A percentile compares a stretch with the other conserved stretches of the same genome.
These are phyloP conservation scores for Scleromitrula shiraiana DNA, from an alignment of 2,329 filamentous ascomycete species.

Conservation along the genomic window DNA sequence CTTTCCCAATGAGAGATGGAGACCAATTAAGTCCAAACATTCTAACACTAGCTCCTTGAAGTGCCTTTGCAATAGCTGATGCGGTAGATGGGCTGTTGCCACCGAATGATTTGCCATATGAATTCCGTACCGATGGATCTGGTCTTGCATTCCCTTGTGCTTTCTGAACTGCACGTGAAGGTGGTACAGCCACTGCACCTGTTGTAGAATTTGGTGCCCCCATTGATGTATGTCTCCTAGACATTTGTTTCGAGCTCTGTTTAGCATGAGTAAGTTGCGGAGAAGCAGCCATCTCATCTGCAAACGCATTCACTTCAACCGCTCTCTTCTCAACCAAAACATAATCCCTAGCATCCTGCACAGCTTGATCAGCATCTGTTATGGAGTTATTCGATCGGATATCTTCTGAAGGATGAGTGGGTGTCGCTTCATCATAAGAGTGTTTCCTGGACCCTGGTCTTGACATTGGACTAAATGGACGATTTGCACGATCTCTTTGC, in stretches of 20 bases:
- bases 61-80: slow-evolving; percentile 87
- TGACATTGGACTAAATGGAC: slow-evolving; percentile 4
- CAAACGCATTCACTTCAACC: slow-evolving; percentile 94
- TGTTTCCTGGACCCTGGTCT: slow-evolving; percentile 15
- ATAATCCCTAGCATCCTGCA: slow-evolving; percentile 88
- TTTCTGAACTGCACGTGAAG: slow-evolving; percentile 68
- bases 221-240: slow-evolving; percentile 72
- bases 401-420: slow-evolving; percentile 7
- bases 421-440: slow-evolving; percentile 25
- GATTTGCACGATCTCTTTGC: slow-evolving; percentile 19
- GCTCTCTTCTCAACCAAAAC: slow-evolving; percentile 92
- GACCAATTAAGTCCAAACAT: slow-evolving; percentile 65
- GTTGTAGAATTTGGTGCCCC: slow-evolving; percentile 60
- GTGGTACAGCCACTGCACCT: slow-evolving; percentile 58
- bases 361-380: slow-evolving; percentile 55
- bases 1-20: slow-evolving; percentile 50
- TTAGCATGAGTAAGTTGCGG: slow-evolving; percentile 40
- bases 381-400: slow-evolving; percentile 36
- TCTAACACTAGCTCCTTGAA: slow-evolving; percentile 81
- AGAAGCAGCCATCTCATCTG: slow-evolving; percentile 86
- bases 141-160: slow-evolving; percentile 55
- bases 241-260: slow-evolving; percentile 40
- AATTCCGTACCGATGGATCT: slow-evolving; percentile 58
- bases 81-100: slow-evolving; percentile 59
- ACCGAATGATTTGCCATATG: slow-evolving; percentile 57